These are phyloP conservation scores for Pontederia crassipes DNA, from an alignment of 176 grass and related monocot genomes.

Conservation along the genomic window DNA sequence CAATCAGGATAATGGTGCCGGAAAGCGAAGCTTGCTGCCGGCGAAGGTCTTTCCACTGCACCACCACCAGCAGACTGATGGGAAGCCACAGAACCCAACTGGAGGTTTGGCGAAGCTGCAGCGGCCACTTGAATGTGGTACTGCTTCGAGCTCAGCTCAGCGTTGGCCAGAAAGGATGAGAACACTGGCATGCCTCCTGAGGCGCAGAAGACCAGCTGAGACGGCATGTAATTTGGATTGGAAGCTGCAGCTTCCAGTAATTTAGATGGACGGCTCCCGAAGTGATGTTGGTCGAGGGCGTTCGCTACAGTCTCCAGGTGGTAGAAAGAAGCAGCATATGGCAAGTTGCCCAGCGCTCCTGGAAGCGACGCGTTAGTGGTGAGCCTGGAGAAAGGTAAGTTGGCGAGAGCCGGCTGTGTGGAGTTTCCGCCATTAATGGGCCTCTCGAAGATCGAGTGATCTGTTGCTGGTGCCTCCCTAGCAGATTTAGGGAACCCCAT, in stretches of 20 bases:
- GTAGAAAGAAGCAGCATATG: background rate
- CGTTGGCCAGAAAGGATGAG: background rate
- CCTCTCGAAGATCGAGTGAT: background rate
- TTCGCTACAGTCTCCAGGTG: background rate
- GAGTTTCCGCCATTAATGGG: background rate
- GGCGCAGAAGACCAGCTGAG: conserved; percentile 5
- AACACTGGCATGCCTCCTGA: conserved; percentile 1
- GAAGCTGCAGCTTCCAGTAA: background rate
- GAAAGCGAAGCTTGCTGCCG: background rate
- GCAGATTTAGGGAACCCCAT: background rate
- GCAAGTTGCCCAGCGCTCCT: background rate
- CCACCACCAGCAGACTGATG: background rate
- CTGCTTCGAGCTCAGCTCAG: background rate
- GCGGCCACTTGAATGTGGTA: background rate
- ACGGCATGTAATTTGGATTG: background rate
- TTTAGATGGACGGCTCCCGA: background rate
- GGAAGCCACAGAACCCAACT: background rate
- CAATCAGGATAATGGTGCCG: background rate
- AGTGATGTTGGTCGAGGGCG: background rate
- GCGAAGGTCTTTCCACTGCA: background rate
- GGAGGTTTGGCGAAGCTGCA: background rate
- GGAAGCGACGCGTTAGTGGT: background rate
- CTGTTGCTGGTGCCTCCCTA: background rate
- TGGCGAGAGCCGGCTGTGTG: background rate
- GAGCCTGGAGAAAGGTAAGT: background rate